These are phyloP conservation scores for Penicillium sp. DNA, from an alignment of 2,329 filamentous ascomycete species.

Conservation along the genomic window DNA sequence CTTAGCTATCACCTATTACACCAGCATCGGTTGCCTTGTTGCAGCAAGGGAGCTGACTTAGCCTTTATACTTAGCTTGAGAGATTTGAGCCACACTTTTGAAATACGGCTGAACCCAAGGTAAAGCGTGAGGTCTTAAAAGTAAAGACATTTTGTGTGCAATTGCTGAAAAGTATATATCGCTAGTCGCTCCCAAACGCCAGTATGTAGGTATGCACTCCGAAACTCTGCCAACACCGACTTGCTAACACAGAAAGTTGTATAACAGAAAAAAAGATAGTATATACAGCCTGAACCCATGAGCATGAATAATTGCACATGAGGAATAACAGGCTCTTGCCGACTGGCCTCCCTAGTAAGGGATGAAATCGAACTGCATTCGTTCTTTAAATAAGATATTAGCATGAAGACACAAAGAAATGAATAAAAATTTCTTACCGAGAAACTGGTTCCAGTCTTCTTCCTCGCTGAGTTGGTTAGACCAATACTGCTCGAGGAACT, in stretches of 20 bases:
- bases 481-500: constrained; percentile 43
- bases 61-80: too few species aligned
- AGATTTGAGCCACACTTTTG: too few species aligned
- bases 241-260: not conserved
- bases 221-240: not conserved
- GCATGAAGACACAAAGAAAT: not conserved
- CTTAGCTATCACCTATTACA: too few species aligned
- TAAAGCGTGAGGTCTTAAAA: too few species aligned
- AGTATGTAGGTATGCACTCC: not conserved
- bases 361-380: constrained; percentile 35
- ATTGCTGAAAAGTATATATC: not conserved
- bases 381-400: constrained; percentile 24
- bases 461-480: constrained; percentile 32
- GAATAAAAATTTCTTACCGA: constrained; percentile 29
- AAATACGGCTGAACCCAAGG: too few species aligned
- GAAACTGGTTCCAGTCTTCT: constrained; percentile 40
- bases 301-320: constrained; percentile 19
- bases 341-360: constrained; percentile 20
- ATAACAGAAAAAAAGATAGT: not conserved
- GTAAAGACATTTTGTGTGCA: not conserved
- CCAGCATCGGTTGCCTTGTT: too few species aligned
- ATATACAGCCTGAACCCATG: constrained; percentile 1
- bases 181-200: not conserved
- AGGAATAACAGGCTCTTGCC: constrained; percentile 8
- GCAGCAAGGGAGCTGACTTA: too few species aligned